phyloP scores from a whole-genome alignment of 2,329 filamentous ascomycete genomes.

The Catunica adiposa region DNA sequence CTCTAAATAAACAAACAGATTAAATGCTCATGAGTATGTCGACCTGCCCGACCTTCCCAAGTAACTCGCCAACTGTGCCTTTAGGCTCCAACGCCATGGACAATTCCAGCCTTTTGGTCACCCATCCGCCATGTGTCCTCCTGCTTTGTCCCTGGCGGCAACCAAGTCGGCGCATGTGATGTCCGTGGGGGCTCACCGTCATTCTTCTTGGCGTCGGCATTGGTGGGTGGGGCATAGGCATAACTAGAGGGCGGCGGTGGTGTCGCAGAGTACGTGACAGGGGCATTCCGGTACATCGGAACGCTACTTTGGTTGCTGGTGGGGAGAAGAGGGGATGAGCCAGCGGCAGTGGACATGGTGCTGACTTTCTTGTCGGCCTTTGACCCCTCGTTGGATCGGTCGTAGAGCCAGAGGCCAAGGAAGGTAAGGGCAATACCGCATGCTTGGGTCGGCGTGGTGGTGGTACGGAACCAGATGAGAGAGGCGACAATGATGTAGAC shows the following conservation, averaged over 20 bases:
- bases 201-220: background rate
- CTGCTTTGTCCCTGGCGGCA: conserved; percentile 66
- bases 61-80: too few relatives aligned
- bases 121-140: conserved; percentile 60
- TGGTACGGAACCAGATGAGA: conserved; percentile 88
- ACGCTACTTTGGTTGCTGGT: conserved; percentile 24
- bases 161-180: conserved; percentile 32
- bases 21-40: conserved; percentile 15
- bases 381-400: conserved; percentile 74
- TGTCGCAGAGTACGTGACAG: background rate
- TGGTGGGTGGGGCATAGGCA: conserved; percentile 1
- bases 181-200: conserved; percentile 5
- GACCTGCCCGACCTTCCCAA: background rate
- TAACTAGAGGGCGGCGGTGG: conserved; percentile 6
- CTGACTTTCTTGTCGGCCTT: conserved; percentile 73
- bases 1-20: conserved; percentile 22
- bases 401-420: conserved; percentile 84
- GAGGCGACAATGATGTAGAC: conserved; percentile 93
- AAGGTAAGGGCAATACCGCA: conserved; percentile 81
- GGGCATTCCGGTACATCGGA: background rate
- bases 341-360: conserved; percentile 32
- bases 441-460: conserved; percentile 68
- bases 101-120: conserved; percentile 17
- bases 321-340: conserved; percentile 44
- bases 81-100: conserved; percentile 16